phyloP scores from a whole-genome alignment of 1,139 yeast species.

The Geotrichum klebahnii region DNA sequence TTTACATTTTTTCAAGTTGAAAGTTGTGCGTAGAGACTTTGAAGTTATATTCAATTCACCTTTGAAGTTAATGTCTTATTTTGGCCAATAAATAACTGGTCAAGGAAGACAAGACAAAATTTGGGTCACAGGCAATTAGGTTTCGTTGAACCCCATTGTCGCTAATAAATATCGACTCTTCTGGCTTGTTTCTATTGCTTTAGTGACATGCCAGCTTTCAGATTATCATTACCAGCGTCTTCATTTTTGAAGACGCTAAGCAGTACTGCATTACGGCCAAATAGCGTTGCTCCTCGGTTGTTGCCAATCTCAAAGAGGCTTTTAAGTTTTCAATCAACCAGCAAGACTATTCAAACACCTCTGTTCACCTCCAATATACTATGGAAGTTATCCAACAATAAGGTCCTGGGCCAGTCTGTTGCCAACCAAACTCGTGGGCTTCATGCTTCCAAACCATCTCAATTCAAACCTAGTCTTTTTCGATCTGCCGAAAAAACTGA shows the following conservation, averaged over 20 bases:
- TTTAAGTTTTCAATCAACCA: background rate
- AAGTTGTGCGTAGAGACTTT: no score
- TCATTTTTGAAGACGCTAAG: background rate
- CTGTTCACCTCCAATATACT: background rate
- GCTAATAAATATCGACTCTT: background rate
- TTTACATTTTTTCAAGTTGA: no score
- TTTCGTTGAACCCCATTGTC: no score
- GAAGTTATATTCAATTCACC: no score
- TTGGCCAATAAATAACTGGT: no score
- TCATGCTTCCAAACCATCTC: constrained; percentile 2
- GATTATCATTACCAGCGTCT: background rate
- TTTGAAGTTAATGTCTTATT: no score
- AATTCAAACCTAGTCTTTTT: constrained; percentile 2
- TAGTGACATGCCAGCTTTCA: no score
- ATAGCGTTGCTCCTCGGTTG: background rate
- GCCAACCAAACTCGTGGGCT: background rate
- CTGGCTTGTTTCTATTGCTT: no score
- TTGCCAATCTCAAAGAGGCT: background rate
- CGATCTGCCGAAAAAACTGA: background rate
- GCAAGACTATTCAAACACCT: background rate
- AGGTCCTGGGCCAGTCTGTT: background rate
- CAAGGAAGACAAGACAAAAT: no score
- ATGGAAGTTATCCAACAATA: background rate
- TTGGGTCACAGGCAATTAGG: no score
- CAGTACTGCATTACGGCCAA: background rate